phyloP scores from a whole-genome alignment of 306 rosid genomes.

The Gynostemma pentaphyllum region DNA sequence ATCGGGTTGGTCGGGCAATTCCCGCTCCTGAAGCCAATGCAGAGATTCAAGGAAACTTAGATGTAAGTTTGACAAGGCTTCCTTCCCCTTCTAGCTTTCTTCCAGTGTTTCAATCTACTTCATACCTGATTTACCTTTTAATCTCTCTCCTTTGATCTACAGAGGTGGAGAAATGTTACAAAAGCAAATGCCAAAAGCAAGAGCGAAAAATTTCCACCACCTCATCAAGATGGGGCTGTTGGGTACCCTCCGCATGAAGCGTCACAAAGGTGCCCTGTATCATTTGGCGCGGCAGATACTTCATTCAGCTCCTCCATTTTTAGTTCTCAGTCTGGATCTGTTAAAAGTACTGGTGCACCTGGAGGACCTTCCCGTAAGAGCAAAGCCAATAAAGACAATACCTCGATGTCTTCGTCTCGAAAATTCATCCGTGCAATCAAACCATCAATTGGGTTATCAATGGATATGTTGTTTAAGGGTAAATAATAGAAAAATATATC shows the following conservation, averaged over 20 bases:
- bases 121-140: neutral
- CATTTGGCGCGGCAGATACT: conserved; percentile 50
- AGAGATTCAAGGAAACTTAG: conserved; percentile 80
- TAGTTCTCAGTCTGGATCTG: conserved; percentile 38
- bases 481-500: conserved; percentile 23
- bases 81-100: neutral
- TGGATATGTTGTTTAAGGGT: conserved; percentile 38
- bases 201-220: conserved; percentile 98
- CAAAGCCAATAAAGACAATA: conserved; percentile 33
- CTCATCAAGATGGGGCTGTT: conserved; percentile 84
- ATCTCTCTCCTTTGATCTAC: conserved; percentile 15
- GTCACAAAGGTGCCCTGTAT: conserved; percentile 46
- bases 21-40: conserved; percentile 99
- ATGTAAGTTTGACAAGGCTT: conserved; percentile 34
- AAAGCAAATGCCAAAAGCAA: conserved; percentile 70
- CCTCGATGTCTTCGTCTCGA: conserved; percentile 46
- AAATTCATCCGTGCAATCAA: conserved; percentile 57
- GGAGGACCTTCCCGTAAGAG: conserved; percentile 36
- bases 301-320: conserved; percentile 48
- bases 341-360: conserved; percentile 26
- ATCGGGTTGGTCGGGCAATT: conserved; percentile 61
- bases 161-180: conserved; percentile 72
- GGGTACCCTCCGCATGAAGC: conserved; percentile 47
- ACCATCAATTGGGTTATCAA: conserved; percentile 51
- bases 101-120: neutral